These are phyloP conservation scores for Didymella glomerata DNA, from an alignment of 2,329 filamentous ascomycete genomes.

Conservation along the genomic window DNA sequence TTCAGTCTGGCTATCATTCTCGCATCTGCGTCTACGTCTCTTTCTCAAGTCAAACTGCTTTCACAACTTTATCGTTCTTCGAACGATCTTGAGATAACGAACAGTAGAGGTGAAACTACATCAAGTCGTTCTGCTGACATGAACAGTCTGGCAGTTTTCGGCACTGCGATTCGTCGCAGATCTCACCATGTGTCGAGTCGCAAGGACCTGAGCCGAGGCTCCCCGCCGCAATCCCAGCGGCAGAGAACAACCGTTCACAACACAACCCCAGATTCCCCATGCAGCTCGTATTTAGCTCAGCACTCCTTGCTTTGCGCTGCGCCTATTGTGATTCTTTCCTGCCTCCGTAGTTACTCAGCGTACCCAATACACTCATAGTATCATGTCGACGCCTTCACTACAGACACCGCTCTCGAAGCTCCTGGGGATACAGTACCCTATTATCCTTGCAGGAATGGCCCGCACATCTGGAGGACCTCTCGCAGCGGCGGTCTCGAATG, in stretches of 20 bases:
- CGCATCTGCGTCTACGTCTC: background rate
- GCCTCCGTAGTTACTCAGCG: constrained; percentile 4
- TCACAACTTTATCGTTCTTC: background rate
- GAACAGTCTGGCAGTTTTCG: constrained; percentile 23
- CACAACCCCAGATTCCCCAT: constrained; percentile 35
- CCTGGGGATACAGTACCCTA: constrained; percentile 84
- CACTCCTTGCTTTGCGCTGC: constrained; percentile 6
- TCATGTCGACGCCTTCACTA: constrained; percentile 46
- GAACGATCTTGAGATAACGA: background rate
- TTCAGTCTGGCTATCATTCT: constrained; percentile 15
- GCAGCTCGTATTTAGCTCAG: constrained; percentile 13
- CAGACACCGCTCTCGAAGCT: constrained; percentile 60
- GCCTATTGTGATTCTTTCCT: background rate
- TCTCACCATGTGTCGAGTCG: constrained; percentile 27
- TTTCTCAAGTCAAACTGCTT: background rate
- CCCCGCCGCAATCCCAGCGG: constrained; percentile 16
- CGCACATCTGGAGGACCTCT: constrained; percentile 64
- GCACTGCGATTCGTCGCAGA: constrained; percentile 10
- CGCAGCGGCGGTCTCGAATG: constrained; percentile 69
- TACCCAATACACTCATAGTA: constrained; percentile 12
- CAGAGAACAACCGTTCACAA: constrained; percentile 36
- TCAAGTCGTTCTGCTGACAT: constrained; percentile 1
- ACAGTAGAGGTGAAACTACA: background rate
- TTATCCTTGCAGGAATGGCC: constrained; percentile 94
- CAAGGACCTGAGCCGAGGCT: constrained; percentile 13